Conservation (phyloP, 352 stramenopile species). For the Globisporangium parvum region DNA sequence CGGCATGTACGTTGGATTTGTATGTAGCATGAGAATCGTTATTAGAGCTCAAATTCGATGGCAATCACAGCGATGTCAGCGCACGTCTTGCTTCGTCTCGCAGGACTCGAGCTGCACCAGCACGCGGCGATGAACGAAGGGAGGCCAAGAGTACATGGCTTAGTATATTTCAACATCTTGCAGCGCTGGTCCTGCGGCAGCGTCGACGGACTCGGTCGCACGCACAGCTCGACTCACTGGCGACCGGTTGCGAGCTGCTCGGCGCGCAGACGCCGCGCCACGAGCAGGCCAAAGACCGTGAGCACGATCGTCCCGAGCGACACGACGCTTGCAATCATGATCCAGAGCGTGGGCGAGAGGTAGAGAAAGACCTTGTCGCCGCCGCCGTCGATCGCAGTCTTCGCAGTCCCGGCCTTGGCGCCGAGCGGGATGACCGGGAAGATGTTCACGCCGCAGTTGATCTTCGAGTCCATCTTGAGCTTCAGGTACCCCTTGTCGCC, state of each 20-base stretch:
- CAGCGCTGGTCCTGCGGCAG: too few relatives aligned
- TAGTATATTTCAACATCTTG: too few relatives aligned
- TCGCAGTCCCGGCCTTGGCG: slow-evolving; percentile 34
- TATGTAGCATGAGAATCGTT: too few relatives aligned
- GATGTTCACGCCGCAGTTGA: slow-evolving; percentile 76
- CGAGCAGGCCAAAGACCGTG: slow-evolving; percentile 23
- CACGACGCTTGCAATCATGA: slow-evolving; percentile 20
- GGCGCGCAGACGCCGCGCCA: slow-evolving; percentile 14
- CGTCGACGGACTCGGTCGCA: too few relatives aligned
- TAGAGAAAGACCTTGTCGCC: slow-evolving; percentile 32
- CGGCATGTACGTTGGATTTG: too few relatives aligned
- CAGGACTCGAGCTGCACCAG: too few relatives aligned
- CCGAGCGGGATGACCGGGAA: slow-evolving; percentile 65
- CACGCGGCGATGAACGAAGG: too few relatives aligned
- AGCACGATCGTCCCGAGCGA: slow-evolving; percentile 15
- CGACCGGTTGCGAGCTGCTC: slow-evolving; percentile 3
- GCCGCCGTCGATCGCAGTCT: slow-evolving; percentile 44
- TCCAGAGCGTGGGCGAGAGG: slow-evolving; percentile 26
- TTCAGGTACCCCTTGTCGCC: slow-evolving; percentile 63
- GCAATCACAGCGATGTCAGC: too few relatives aligned
- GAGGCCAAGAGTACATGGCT: too few relatives aligned
- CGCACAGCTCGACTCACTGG: neutral
- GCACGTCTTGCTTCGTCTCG: too few relatives aligned
- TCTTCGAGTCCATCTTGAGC: slow-evolving; percentile 57
- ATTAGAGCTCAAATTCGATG: too few relatives aligned